Evolutionary conservation across 2,329 filamentous ascomycete genomes (phyloP).

Genomic region (Colletotrichum endophyticum): DNA sequence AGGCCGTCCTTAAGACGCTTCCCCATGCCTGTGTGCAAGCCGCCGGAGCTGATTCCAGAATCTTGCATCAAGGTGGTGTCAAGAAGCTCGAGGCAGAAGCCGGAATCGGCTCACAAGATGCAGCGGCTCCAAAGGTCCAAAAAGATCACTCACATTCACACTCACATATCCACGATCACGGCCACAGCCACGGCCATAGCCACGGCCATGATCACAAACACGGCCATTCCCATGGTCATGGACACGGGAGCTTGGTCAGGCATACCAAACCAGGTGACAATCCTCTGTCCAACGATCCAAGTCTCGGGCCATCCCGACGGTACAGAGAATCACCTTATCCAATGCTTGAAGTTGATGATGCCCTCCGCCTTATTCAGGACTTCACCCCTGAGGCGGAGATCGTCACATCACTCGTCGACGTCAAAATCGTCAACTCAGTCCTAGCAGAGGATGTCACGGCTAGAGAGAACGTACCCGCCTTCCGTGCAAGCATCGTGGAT

Average conservation of each 20-base stretch:
- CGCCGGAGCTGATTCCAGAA: slow-evolving; percentile 80
- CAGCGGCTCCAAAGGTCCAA: slow-evolving; percentile 33
- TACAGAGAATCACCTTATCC: slow-evolving; percentile 89
- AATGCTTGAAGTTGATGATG: slow-evolving; percentile 87
- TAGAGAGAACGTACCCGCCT: slow-evolving; percentile 85
- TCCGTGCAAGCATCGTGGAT: slow-evolving; percentile 94
- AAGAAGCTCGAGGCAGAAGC: slow-evolving; percentile 86
- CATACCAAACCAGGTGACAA: slow-evolving; percentile 71
- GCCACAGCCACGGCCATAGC: slow-evolving; percentile 48
- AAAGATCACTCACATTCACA: slow-evolving; percentile 58
- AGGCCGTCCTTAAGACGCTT: slow-evolving; percentile 85
- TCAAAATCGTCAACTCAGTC: slow-evolving; percentile 74
- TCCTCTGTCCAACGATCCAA: slow-evolving; percentile 64
- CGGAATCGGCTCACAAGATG: slow-evolving; percentile 52
- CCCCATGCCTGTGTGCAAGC: slow-evolving; percentile 95
- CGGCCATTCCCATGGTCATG: slow-evolving; percentile 61
- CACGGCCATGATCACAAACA: slow-evolving; percentile 60
- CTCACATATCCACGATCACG: slow-evolving; percentile 54
- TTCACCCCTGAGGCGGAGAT: slow-evolving; percentile 71
- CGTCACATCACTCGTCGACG: slow-evolving; percentile 64
- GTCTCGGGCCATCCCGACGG: slow-evolving; percentile 68
- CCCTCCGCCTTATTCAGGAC: slow-evolving; percentile 73
- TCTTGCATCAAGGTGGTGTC: slow-evolving; percentile 79
- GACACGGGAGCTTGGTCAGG: slow-evolving; percentile 69
- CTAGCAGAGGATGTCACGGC: slow-evolving; percentile 85